These are phyloP conservation scores for Solanum chmielewskii DNA, from an alignment of 257 asterid genomes.

Conservation along the genomic window DNA sequence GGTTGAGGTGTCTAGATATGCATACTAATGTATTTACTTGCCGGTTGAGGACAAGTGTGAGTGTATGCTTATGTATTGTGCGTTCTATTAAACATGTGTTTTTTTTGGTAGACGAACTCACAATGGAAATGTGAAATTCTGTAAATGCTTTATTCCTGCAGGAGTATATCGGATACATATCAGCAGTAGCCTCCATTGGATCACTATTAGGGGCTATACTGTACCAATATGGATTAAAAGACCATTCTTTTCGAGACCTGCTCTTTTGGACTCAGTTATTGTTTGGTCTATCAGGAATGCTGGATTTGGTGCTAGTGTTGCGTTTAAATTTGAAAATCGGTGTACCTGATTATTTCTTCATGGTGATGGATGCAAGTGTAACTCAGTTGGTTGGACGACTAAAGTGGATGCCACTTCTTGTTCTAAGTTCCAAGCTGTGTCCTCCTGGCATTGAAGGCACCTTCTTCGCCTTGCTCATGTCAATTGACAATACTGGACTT, in stretches of 20 bases:
- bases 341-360: conserved; percentile 56
- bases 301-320: conserved; percentile 56
- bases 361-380: conserved; percentile 74
- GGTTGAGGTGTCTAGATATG: neutral
- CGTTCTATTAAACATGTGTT: neutral
- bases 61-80: neutral
- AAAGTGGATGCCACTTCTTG: conserved; percentile 97
- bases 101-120: neutral
- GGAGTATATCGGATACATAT: conserved; percentile 68
- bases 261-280: conserved; percentile 78
- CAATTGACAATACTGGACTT: conserved; percentile 76
- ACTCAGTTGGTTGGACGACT: conserved; percentile 66
- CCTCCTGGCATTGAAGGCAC: conserved; percentile 93
- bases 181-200: conserved; percentile 82
- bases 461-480: conserved; percentile 84
- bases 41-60: neutral
- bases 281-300: conserved; percentile 69
- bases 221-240: conserved; percentile 55
- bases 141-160: conserved; percentile 12
- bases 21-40: neutral
- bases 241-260: conserved; percentile 59
- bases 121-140: neutral
- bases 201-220: conserved; percentile 65
- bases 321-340: conserved; percentile 66
- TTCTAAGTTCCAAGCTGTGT: conserved; percentile 72